Percentiles rank a stretch among this genome's conserved stretches.
phyloP scores from a whole-genome alignment of 352 stramenopile genomes.

The Globisporangium camurandrum region DNA sequence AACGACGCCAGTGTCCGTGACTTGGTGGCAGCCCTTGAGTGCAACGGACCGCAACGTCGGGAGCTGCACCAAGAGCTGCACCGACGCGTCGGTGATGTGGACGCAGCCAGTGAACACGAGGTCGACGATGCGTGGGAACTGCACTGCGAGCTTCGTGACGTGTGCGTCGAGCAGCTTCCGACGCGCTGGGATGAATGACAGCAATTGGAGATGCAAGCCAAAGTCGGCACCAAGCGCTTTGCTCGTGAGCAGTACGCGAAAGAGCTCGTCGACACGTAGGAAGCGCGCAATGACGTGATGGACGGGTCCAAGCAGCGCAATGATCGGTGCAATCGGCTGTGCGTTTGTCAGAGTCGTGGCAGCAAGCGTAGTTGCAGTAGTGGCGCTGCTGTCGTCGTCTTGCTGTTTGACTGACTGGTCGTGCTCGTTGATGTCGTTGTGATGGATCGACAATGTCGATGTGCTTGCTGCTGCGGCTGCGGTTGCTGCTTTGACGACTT shows the following conservation, averaged over 20 bases:
- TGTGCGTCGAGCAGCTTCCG: slow-evolving; percentile 38
- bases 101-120: slow-evolving; percentile 58
- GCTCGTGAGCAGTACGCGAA: slow-evolving; percentile 36
- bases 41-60: slow-evolving; percentile 28
- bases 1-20: slow-evolving; percentile 32
- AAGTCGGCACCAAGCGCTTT: slow-evolving; percentile 35
- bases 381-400: background rate
- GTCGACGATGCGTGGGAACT: slow-evolving; percentile 44
- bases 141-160: slow-evolving; percentile 24
- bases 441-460: background rate
- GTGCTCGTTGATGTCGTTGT: background rate
- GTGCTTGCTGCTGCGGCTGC: background rate
- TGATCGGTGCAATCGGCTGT: slow-evolving; percentile 1
- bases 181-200: slow-evolving; percentile 55
- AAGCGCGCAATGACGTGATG: slow-evolving; percentile 40
- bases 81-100: slow-evolving; percentile 39
- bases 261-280: slow-evolving; percentile 45
- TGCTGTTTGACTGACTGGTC: background rate
- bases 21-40: slow-evolving; percentile 64
- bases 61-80: slow-evolving; percentile 33
- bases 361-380: background rate
- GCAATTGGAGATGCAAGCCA: slow-evolving; percentile 23
- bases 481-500: slow-evolving; percentile 20
- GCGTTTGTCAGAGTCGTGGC: background rate
- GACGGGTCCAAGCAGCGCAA: slow-evolving; percentile 21